These are phyloP conservation scores for Hypoxylon fuscum DNA, from an alignment of 495 filamentous ascomycete species.

Conservation along the genomic window DNA sequence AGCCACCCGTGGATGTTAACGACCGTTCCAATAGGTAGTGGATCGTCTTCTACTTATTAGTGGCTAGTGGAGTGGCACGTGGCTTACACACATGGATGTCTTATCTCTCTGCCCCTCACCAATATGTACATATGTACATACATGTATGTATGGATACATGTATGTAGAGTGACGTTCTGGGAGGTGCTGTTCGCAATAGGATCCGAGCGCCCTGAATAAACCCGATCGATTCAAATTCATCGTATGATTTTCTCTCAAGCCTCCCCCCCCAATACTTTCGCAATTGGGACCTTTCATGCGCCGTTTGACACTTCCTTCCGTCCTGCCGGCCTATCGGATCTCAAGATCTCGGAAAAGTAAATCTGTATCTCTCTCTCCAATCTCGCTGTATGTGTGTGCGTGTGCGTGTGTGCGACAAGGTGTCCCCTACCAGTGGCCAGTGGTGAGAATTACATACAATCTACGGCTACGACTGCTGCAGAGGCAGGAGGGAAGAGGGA, in stretches of 20 bases:
- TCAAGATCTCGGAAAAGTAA: slow-evolving; percentile 35
- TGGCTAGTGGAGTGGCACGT: slow-evolving; percentile 25
- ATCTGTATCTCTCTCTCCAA: slow-evolving; percentile 36
- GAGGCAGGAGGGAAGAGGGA: too few species aligned
- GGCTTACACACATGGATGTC: neutral
- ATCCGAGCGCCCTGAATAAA: slow-evolving; percentile 30
- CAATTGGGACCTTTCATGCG: slow-evolving; percentile 32
- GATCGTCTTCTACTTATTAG: slow-evolving; percentile 24
- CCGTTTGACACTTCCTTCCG: slow-evolving; percentile 7
- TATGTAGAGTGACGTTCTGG: slow-evolving; percentile 1
- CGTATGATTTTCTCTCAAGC: slow-evolving; percentile 36
- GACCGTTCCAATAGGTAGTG: slow-evolving; percentile 5
- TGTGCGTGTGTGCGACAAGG: slow-evolving; percentile 20
- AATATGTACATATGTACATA: too few species aligned
- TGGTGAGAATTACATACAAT: too few species aligned
- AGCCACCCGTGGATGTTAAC: slow-evolving; percentile 29
- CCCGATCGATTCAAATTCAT: slow-evolving; percentile 36
- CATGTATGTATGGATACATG: too few species aligned
- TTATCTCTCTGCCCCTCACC: too few species aligned
- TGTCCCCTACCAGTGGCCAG: slow-evolving; percentile 10
- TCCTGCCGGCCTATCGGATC: slow-evolving; percentile 31
- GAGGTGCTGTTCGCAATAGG: slow-evolving; percentile 3
- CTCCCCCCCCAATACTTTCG: slow-evolving; percentile 32
- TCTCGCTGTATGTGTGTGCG: slow-evolving; percentile 11
- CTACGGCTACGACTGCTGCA: too few species aligned